These are phyloP conservation scores for Solanum virginianum DNA, from an alignment of 257 asterid genomes.

Conservation along the genomic window DNA sequence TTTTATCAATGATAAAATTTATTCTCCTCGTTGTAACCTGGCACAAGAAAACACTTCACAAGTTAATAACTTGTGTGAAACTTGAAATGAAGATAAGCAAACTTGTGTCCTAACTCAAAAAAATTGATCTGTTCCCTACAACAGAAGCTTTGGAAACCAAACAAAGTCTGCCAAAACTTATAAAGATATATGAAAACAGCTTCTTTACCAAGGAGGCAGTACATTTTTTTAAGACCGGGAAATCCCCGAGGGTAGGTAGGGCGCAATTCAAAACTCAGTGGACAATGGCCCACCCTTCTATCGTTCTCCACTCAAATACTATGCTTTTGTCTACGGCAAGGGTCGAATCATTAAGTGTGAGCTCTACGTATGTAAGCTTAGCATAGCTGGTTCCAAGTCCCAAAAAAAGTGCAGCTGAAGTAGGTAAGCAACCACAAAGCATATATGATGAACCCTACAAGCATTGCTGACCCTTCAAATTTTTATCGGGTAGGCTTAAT, in stretches of 20 bases:
- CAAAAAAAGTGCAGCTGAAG: background rate
- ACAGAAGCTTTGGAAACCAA: background rate
- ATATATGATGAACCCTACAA: background rate
- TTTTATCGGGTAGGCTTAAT: background rate
- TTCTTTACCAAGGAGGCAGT: background rate
- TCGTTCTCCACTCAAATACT: background rate
- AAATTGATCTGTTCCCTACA: background rate
- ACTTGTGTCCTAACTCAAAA: background rate
- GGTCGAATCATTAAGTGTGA: background rate
- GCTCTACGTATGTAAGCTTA: background rate
- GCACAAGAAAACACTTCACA: background rate
- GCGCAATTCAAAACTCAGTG: background rate
- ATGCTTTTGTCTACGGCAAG: background rate
- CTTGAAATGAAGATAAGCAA: background rate
- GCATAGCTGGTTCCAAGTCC: background rate
- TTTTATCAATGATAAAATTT: slow-evolving; percentile 75
- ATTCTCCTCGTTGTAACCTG: slow-evolving; percentile 91
- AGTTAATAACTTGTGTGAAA: background rate
- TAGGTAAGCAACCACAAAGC: background rate
- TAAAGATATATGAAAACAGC: background rate
- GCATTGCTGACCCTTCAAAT: background rate
- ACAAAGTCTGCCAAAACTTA: background rate
- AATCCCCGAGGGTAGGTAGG: background rate
- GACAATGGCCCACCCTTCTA: background rate
- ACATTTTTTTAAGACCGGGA: background rate